Evolutionary conservation across 495 filamentous ascomycete species (phyloP).

Genomic region (Polyplosphaeria fusca): DNA sequence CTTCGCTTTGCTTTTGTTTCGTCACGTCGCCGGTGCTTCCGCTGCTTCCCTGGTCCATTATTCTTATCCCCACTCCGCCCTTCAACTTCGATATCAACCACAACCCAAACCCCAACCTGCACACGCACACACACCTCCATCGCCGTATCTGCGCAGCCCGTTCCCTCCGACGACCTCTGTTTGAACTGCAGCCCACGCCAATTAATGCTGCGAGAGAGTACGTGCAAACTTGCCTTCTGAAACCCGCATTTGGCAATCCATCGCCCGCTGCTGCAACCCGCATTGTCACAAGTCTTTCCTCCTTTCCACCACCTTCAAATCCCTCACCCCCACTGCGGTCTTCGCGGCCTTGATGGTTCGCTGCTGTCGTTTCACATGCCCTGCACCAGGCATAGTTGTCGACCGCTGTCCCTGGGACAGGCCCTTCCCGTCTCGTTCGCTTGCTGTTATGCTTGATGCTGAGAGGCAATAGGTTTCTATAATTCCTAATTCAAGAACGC

Average conservation of each 20-base stretch:
- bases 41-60: too few relatives aligned
- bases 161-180: conserved; percentile 20
- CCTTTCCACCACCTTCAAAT: background rate
- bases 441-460: conserved; percentile 11
- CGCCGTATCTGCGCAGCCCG: too few relatives aligned
- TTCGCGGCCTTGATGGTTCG: too few relatives aligned
- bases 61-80: too few relatives aligned
- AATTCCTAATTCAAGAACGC: conserved; percentile 18
- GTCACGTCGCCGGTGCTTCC: too few relatives aligned
- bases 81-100: too few relatives aligned
- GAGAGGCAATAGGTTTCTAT: conserved; percentile 12
- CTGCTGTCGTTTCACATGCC: conserved; percentile 2
- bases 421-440: conserved; percentile 10
- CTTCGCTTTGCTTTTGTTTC: conserved; percentile 4
- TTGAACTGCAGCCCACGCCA: conserved; percentile 22
- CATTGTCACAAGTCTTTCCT: conserved; percentile 21
- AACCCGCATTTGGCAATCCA: conserved; percentile 30
- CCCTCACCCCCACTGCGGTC: too few relatives aligned
- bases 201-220: conserved; percentile 24
- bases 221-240: conserved; percentile 24
- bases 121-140: background rate
- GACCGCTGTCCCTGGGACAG: background rate
- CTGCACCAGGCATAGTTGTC: conserved; percentile 17
- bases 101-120: background rate
- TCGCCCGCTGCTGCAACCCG: conserved; percentile 9